phyloP scores from a whole-genome alignment of 192 early-diverging fungal species.

The Diversispora epigaea region DNA sequence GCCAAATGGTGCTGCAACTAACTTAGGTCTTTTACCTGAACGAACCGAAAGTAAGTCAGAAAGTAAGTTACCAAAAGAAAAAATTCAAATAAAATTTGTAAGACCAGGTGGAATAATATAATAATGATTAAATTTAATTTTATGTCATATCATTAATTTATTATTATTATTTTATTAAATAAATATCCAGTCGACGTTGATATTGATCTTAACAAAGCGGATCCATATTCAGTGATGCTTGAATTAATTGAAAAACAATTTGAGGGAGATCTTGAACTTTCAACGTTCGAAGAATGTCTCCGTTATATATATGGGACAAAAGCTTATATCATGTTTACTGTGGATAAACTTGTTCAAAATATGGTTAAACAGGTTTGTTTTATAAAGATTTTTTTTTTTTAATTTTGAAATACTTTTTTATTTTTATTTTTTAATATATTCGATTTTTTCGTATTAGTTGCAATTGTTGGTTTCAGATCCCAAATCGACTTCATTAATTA shows the following conservation, averaged over 20 bases:
- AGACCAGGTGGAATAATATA: too few relatives aligned
- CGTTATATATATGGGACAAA: slow-evolving; percentile 87
- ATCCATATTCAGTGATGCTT: slow-evolving; percentile 80
- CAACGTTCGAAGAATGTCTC: slow-evolving; percentile 82
- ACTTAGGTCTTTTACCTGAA: slow-evolving; percentile 54
- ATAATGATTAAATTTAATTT: too few relatives aligned
- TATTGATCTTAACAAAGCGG: slow-evolving; percentile 57
- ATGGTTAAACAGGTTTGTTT: slow-evolving; percentile 75
- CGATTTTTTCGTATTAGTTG: background rate
- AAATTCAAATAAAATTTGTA: too few relatives aligned
- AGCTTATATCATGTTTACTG: slow-evolving; percentile 84
- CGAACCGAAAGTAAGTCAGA: slow-evolving; percentile 47
- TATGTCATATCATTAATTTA: too few relatives aligned
- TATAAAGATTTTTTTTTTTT: too few relatives aligned
- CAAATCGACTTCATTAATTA: slow-evolving; percentile 60
- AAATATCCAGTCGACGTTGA: slow-evolving; percentile 39
- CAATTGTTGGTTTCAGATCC: slow-evolving; percentile 46
- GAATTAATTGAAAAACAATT: slow-evolving; percentile 74
- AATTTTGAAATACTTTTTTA: background rate
- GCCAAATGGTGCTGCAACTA: slow-evolving; percentile 35
- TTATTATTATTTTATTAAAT: background rate
- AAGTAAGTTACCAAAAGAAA: too few relatives aligned
- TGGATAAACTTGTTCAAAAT: slow-evolving; percentile 83
- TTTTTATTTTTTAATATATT: background rate
- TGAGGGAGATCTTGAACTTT: slow-evolving; percentile 76